Evolutionary conservation across 1,284 basidiomycete genomes (phyloP).

Genomic region (Marasmius fiardii): DNA sequence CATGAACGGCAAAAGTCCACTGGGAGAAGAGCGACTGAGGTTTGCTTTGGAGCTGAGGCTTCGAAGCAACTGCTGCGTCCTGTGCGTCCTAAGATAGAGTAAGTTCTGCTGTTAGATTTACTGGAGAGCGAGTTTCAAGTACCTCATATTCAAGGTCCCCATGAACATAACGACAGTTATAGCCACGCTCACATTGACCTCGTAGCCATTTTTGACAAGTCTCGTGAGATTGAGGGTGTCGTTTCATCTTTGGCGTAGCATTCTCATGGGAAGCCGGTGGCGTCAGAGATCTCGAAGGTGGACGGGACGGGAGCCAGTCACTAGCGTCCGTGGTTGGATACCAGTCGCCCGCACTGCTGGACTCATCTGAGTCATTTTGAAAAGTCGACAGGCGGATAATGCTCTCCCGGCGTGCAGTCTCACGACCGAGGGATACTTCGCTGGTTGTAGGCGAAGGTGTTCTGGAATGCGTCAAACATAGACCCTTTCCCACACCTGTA

Average conservation of each 20-base stretch:
- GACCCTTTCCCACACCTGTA: too few relatives aligned
- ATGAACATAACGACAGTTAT: conserved; percentile 28
- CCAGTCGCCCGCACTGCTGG: not conserved
- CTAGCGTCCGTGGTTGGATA: not conserved
- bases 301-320: not conserved
- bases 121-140: not conserved
- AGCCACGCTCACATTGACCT: conserved; percentile 16
- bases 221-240: conserved; percentile 12
- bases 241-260: not conserved
- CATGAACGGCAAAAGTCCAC: conserved; percentile 27
- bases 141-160: conserved; percentile 29
- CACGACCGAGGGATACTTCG: not conserved
- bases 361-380: not conserved
- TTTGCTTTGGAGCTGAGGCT: not conserved
- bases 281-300: not conserved
- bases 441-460: too few relatives aligned
- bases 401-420: not conserved
- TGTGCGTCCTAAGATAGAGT: too few relatives aligned
- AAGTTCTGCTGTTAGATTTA: not conserved
- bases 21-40: conserved; percentile 1
- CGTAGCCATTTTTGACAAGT: conserved; percentile 18
- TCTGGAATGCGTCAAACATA: too few relatives aligned
- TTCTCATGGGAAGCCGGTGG: not conserved
- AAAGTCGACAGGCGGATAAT: too few relatives aligned
- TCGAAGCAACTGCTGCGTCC: not conserved